These are phyloP conservation scores for Paecilomyces fulvus DNA, from an alignment of 2,329 filamentous ascomycete species.

Conservation along the genomic window DNA sequence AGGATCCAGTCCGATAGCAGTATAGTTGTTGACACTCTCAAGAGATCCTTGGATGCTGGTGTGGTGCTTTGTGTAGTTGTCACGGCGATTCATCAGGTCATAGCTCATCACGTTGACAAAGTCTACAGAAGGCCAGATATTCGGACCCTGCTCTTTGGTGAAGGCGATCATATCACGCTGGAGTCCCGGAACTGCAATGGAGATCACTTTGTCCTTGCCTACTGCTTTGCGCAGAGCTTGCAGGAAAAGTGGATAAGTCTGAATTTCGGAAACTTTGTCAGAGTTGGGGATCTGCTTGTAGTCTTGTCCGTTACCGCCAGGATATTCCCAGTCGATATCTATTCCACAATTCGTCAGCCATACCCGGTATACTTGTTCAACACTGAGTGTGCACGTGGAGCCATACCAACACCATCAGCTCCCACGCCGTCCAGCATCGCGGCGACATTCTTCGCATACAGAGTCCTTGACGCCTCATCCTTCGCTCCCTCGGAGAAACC, in stretches of 20 bases:
- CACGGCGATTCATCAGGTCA: conserved; percentile 62
- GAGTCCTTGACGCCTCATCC: conserved; percentile 42
- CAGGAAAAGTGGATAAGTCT: conserved; percentile 54
- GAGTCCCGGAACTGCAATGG: conserved; percentile 58
- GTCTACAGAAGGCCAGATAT: conserved; percentile 53
- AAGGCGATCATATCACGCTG: conserved; percentile 61
- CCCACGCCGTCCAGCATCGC: conserved; percentile 53
- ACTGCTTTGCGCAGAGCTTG: conserved; percentile 50
- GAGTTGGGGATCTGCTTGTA: conserved; percentile 56
- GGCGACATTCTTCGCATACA: conserved; percentile 57
- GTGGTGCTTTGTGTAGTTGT: conserved; percentile 56
- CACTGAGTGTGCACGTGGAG: neutral
- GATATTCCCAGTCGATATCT: conserved; percentile 62
- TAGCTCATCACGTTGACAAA: conserved; percentile 66
- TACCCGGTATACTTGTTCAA: neutral
- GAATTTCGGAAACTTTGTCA: conserved; percentile 51
- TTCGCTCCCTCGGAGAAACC: conserved; percentile 54
- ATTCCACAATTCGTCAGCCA: conserved; percentile 13
- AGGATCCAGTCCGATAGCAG: conserved; percentile 47
- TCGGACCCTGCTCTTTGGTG: conserved; percentile 46
- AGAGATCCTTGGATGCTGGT: conserved; percentile 51
- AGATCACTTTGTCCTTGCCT: conserved; percentile 51
- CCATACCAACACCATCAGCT: conserved; percentile 55
- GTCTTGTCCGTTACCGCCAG: conserved; percentile 58
- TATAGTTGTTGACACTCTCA: conserved; percentile 50